Percentiles rank a stretch among this genome's conserved stretches.
Conservation (phyloP, 2,329 filamentous ascomycete species). For the Penicillium capsulatum region DNA sequence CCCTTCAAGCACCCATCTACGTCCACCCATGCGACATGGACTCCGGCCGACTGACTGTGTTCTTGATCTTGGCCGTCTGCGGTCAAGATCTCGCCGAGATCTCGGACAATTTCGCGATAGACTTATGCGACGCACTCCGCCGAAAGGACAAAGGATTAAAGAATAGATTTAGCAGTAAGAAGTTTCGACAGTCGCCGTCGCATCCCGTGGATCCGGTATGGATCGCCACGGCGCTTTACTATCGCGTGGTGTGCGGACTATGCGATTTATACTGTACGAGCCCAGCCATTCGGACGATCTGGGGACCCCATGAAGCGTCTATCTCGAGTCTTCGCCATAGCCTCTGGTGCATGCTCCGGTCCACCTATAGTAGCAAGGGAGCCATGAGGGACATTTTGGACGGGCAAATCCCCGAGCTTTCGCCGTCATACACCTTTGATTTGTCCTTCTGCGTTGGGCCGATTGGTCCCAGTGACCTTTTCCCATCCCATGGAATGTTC, state of each 20-base stretch:
- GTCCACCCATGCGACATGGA: slow-evolving; percentile 6
- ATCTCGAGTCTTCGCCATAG: neutral
- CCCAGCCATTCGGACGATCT: slow-evolving; percentile 6
- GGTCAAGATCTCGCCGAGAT: slow-evolving; percentile 14
- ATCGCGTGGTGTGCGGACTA: slow-evolving; percentile 12
- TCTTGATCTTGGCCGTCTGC: slow-evolving; percentile 16
- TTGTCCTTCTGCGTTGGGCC: neutral
- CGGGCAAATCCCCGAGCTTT: slow-evolving; percentile 5
- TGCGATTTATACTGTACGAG: slow-evolving; percentile 1
- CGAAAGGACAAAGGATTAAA: slow-evolving; percentile 5
- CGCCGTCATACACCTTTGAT: neutral
- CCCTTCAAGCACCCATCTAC: slow-evolving; percentile 12
- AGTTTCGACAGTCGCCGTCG: neutral
- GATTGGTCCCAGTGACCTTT: neutral
- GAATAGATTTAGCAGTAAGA: neutral
- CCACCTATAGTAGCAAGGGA: neutral
- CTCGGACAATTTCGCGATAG: slow-evolving; percentile 14
- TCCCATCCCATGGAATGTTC: neutral
- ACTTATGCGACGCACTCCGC: slow-evolving; percentile 11
- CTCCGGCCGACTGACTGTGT: slow-evolving; percentile 10
- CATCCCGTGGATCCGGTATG: slow-evolving; percentile 11
- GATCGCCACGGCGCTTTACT: slow-evolving; percentile 18
- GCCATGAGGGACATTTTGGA: neutral
- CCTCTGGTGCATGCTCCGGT: slow-evolving; percentile 7
- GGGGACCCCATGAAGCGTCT: slow-evolving; percentile 1